A percentile compares a stretch with the other conserved stretches of the same genome.
Conservation (phyloP, 139 green algal species). For the Volvox reticuliferus region DNA sequence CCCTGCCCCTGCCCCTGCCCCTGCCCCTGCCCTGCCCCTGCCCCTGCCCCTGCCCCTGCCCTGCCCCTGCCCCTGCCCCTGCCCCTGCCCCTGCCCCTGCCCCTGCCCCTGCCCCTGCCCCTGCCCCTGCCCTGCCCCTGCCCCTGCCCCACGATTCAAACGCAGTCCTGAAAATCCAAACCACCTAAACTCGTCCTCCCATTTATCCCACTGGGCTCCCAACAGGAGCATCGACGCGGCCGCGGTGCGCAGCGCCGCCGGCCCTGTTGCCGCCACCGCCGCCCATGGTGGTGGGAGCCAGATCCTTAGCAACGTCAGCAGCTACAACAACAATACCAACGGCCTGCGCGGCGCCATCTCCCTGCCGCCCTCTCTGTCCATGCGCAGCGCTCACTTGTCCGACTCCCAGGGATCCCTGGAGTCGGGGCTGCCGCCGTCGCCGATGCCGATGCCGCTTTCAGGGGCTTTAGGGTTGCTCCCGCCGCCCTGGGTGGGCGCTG, state of each 20-base stretch:
- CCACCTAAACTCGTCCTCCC: too few relatives aligned
- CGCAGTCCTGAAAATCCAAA: too few relatives aligned
- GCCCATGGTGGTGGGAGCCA: background rate
- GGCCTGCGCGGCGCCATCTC: background rate
- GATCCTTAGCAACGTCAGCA: background rate
- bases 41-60: too few relatives aligned
- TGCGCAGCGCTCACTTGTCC: background rate
- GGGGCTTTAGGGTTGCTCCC: background rate
- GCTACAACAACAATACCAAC: background rate
- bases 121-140: too few relatives aligned
- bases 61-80: too few relatives aligned
- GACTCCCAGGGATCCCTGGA: background rate
- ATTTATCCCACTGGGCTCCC: too few relatives aligned
- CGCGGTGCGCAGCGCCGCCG: background rate
- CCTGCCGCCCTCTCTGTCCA: background rate
- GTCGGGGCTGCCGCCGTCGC: background rate
- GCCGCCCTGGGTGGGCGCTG: background rate
- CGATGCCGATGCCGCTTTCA: background rate
- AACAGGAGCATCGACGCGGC: too few relatives aligned
- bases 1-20: too few relatives aligned
- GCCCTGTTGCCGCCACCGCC: too few relatives aligned
- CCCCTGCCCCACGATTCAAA: too few relatives aligned
- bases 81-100: background rate
- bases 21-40: too few relatives aligned
- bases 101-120: too few relatives aligned